Evolutionary conservation across 2,329 filamentous ascomycete species (phyloP).

Genomic region (Setomelanomma holmii): DNA sequence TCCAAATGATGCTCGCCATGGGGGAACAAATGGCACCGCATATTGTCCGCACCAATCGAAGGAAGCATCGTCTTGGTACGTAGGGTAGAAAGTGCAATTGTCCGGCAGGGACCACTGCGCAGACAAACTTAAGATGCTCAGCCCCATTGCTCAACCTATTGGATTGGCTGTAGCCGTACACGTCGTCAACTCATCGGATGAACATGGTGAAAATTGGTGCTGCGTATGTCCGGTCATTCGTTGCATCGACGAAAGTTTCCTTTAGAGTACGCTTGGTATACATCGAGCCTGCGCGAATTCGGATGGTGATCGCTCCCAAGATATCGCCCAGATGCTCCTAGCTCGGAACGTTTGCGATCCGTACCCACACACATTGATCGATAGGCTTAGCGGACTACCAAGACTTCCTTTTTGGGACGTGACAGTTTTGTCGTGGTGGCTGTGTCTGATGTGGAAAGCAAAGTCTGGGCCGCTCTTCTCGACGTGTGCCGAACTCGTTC

Average conservation of each 20-base stretch:
- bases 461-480: background rate
- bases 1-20: slow-evolving; percentile 12
- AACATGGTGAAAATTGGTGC: background rate
- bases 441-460: slow-evolving; percentile 12
- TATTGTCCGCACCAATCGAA: background rate
- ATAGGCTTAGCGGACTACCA: slow-evolving; percentile 10
- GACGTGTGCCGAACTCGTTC: background rate
- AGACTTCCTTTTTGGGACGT: slow-evolving; percentile 12
- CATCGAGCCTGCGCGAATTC: slow-evolving; percentile 9
- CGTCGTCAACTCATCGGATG: slow-evolving; percentile 3
- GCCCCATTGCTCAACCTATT: slow-evolving; percentile 1
- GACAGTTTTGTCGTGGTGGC: slow-evolving; percentile 11
- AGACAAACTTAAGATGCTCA: background rate
- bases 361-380: slow-evolving; percentile 14
- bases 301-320: slow-evolving; percentile 28
- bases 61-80: slow-evolving; percentile 12
- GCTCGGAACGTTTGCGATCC: slow-evolving; percentile 29
- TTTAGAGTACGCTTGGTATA: slow-evolving; percentile 3
- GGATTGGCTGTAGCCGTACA: background rate
- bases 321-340: slow-evolving; percentile 37
- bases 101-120: slow-evolving; percentile 1
- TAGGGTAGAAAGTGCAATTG: no score
- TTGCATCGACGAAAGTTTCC: slow-evolving; percentile 13
- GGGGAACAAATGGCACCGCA: background rate
- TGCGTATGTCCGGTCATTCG: slow-evolving; percentile 5